Evolutionary conservation across 208 protist species (phyloP).

Genomic region (Trichomonas tenax): DNA sequence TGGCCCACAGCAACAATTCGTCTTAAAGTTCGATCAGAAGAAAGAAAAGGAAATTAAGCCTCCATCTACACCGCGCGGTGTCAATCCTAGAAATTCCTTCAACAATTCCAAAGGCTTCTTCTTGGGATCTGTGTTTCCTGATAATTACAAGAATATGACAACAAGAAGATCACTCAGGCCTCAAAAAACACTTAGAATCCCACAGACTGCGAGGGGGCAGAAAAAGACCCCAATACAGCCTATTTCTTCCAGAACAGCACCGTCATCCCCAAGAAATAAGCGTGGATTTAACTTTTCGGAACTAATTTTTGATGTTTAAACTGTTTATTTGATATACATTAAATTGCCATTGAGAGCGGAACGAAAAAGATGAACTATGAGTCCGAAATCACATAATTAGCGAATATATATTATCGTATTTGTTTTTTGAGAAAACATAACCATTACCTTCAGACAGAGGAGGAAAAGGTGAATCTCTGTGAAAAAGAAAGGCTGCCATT

Average conservation of each 20-base stretch:
- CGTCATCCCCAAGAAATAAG: not conserved
- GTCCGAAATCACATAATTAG: too few relatives aligned
- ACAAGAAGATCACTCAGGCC: not conserved
- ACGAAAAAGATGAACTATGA: too few relatives aligned
- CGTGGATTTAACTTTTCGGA: not conserved
- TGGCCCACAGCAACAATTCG: conserved; percentile 77
- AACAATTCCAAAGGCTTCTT: not conserved
- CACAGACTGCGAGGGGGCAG: not conserved
- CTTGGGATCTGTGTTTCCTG: not conserved
- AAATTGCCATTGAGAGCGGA: too few relatives aligned
- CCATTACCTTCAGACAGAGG: too few relatives aligned
- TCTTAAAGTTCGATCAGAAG: conserved; percentile 46
- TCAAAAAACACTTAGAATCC: not conserved
- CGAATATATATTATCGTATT: too few relatives aligned
- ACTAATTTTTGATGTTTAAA: not conserved
- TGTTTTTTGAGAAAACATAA: too few relatives aligned
- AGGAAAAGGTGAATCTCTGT: too few relatives aligned
- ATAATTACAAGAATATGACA: not conserved
- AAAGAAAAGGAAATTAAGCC: not conserved
- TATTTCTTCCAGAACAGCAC: not conserved
- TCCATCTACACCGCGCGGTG: not conserved
- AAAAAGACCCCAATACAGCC: not conserved
- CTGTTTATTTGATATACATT: too few relatives aligned
- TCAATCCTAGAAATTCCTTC: not conserved
- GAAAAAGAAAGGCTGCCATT: too few relatives aligned